Evolutionary conservation across 2,329 filamentous ascomycete genomes (phyloP).

Genomic region (Fusarium sp.): DNA sequence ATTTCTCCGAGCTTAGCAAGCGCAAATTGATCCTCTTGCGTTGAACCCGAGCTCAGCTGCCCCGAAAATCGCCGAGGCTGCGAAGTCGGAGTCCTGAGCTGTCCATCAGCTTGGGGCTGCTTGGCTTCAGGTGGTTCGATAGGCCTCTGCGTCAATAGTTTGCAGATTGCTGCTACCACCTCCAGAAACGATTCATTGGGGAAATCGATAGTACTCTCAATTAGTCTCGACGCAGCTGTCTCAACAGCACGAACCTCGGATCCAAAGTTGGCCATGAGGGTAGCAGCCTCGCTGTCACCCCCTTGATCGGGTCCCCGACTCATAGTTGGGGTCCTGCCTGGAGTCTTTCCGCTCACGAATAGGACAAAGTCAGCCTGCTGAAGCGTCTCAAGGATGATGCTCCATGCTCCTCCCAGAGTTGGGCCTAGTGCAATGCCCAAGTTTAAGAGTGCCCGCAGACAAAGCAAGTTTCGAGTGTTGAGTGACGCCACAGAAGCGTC

Average conservation of each 20-base stretch:
- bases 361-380: constrained; percentile 92
- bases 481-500: constrained; percentile 66
- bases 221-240: constrained; percentile 80
- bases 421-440: constrained; percentile 93
- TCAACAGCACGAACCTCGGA: constrained; percentile 88
- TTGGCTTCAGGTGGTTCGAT: constrained; percentile 34
- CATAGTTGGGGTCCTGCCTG: constrained; percentile 60
- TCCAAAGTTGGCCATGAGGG: constrained; percentile 71
- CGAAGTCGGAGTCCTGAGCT: constrained; percentile 50
- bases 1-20: constrained; percentile 77
- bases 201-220: constrained; percentile 93
- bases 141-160: constrained; percentile 63
- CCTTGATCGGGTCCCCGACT: constrained; percentile 56
- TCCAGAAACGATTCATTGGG: constrained; percentile 81
- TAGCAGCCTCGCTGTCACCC: constrained; percentile 59
- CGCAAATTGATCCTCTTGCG: constrained; percentile 71
- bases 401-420: constrained; percentile 84
- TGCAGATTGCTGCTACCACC: constrained; percentile 77
- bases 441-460: constrained; percentile 89
- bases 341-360: constrained; percentile 66
- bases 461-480: constrained; percentile 89
- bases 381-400: constrained; percentile 87
- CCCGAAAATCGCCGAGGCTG: constrained; percentile 58
- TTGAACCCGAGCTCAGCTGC: constrained; percentile 56
- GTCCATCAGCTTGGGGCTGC: constrained; percentile 36